A percentile compares a stretch with the other conserved stretches of the same genome.
phyloP scores from a whole-genome alignment of 306 rosid genomes.

The Corylus americana region DNA sequence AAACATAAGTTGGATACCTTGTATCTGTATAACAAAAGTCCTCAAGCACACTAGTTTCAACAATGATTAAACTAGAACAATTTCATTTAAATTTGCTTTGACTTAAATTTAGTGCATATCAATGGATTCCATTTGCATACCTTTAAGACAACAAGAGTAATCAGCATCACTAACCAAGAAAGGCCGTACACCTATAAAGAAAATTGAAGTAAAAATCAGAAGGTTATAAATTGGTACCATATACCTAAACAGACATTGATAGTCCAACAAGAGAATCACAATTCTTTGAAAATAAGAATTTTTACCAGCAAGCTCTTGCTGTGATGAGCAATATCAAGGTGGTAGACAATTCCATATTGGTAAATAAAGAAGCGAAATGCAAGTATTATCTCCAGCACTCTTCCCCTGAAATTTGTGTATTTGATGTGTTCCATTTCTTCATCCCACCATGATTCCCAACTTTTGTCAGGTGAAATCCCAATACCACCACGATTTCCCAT shows the following conservation, averaged over 20 bases:
- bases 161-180: constrained; percentile 79
- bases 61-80: neutral
- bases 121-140: constrained; percentile 38
- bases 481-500: constrained; percentile 99
- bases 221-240: constrained; percentile 26
- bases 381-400: constrained; percentile 76
- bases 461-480: constrained; percentile 76
- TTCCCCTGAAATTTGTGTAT: constrained; percentile 70
- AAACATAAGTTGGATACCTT: neutral
- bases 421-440: constrained; percentile 89
- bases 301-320: constrained; percentile 70
- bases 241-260: constrained; percentile 14
- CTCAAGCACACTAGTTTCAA: too few relatives aligned
- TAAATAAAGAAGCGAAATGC: constrained; percentile 80
- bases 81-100: constrained; percentile 3
- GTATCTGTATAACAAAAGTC: too few relatives aligned
- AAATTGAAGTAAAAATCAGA: constrained; percentile 1
- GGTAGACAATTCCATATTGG: constrained; percentile 94
- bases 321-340: constrained; percentile 76
- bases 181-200: constrained; percentile 58
- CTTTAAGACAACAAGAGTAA: constrained; percentile 76
- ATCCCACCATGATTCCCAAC: constrained; percentile 99
- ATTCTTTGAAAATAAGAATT: constrained; percentile 16
- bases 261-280: constrained; percentile 18
- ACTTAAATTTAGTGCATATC: constrained; percentile 9